These are phyloP conservation scores for Fusarium domesticum DNA, from an alignment of 2,329 filamentous ascomycete species.

Conservation along the genomic window DNA sequence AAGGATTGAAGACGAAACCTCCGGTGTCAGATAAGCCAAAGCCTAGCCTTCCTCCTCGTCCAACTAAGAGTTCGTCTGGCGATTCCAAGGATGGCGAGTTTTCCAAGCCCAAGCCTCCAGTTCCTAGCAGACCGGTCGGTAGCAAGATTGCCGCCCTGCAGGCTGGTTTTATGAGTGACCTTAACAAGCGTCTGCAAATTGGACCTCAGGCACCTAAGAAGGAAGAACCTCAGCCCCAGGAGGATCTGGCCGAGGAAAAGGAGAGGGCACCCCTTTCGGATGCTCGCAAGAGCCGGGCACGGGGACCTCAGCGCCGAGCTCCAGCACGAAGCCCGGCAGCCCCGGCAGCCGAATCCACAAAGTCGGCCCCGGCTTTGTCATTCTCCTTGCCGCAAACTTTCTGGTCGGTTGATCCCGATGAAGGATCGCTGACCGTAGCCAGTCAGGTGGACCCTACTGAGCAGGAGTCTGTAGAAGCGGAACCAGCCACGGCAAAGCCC, in stretches of 20 bases:
- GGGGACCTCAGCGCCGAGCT: conserved; percentile 77
- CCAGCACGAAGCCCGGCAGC: conserved; percentile 51
- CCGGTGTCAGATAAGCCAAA: conserved; percentile 54
- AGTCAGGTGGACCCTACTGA: conserved; percentile 16
- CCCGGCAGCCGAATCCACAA: conserved; percentile 28
- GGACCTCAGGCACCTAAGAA: conserved; percentile 81
- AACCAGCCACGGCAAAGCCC: conserved; percentile 1
- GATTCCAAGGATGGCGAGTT: conserved; percentile 44
- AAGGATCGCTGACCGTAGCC: conserved; percentile 40
- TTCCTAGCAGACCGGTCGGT: conserved; percentile 71
- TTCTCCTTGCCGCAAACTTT: conserved; percentile 48
- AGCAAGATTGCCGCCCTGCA: conserved; percentile 89
- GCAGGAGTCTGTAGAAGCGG: conserved; percentile 7
- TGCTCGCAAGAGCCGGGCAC: conserved; percentile 84
- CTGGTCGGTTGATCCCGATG: conserved; percentile 52
- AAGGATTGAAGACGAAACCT: conserved; percentile 38
- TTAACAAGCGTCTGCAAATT: conserved; percentile 84
- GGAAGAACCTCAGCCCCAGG: conserved; percentile 59
- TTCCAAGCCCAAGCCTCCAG: conserved; percentile 76
- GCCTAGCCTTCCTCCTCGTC: conserved; percentile 59
- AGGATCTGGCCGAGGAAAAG: conserved; percentile 54
- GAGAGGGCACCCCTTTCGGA: conserved; percentile 81
- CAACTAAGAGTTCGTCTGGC: conserved; percentile 48
- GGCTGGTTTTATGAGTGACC: conserved; percentile 86
- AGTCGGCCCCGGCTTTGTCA: conserved; percentile 39